Percentiles rank a stretch among this genome's conserved stretches.
Conservation (phyloP, 1,284 basidiomycete species). For the Fomitopsis schrenkii region DNA sequence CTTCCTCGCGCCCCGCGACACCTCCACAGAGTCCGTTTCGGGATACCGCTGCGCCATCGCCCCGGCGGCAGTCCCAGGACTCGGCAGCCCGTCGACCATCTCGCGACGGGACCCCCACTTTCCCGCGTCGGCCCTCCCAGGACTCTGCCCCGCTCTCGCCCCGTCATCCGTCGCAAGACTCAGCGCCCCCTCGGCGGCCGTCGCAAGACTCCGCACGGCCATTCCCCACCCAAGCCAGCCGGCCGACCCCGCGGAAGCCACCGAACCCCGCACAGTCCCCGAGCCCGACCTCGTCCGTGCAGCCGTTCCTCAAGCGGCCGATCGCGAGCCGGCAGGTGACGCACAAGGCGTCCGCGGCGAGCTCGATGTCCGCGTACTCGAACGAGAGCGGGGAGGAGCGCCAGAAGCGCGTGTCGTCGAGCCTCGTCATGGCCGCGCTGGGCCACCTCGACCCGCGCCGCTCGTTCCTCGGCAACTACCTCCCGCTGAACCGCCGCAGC, state of each 20-base stretch:
- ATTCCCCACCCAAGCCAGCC: neutral
- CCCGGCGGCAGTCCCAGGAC: neutral
- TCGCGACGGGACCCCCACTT: neutral
- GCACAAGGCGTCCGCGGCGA: slow-evolving; percentile 26
- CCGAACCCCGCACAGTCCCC: slow-evolving; percentile 6
- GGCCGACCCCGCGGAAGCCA: neutral
- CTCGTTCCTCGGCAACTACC: slow-evolving; percentile 22
- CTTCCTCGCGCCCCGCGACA: neutral
- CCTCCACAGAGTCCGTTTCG: neutral
- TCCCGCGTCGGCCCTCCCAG: neutral
- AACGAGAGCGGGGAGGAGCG: slow-evolving; percentile 30
- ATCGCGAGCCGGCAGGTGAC: slow-evolving; percentile 7
- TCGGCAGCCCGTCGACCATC: neutral
- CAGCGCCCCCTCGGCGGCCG: neutral
- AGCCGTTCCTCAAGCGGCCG: slow-evolving; percentile 13
- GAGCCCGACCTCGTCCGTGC: slow-evolving; percentile 8
- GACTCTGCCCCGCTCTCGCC: neutral
- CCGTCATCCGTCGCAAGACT: neutral
- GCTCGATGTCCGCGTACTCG: slow-evolving; percentile 30
- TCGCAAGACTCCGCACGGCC: neutral
- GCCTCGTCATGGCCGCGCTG: slow-evolving; percentile 22
- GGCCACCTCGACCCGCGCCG: slow-evolving; percentile 18
- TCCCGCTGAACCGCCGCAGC: slow-evolving; percentile 16
- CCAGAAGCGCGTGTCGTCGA: slow-evolving; percentile 21
- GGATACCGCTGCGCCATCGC: neutral